These are phyloP conservation scores for Leccinum griseonigrum DNA, from an alignment of 1,284 basidiomycete genomes.

Conservation along the genomic window DNA sequence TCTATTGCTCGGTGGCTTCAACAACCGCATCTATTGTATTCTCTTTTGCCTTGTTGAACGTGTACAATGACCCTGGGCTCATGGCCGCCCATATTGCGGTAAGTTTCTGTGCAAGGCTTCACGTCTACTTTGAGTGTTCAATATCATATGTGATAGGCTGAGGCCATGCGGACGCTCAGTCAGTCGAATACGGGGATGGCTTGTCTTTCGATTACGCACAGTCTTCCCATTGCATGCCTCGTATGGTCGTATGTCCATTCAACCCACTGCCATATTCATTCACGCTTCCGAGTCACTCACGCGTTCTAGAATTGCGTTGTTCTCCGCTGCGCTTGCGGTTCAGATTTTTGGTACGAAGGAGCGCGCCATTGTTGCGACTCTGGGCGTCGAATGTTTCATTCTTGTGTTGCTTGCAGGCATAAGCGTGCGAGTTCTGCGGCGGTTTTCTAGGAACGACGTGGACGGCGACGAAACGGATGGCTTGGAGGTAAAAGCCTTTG, in stretches of 20 bases:
- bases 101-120: background rate
- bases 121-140: background rate
- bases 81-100: slow-evolving; percentile 7
- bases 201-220: slow-evolving; percentile 15
- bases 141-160: background rate
- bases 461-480: background rate
- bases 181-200: slow-evolving; percentile 12
- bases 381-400: slow-evolving; percentile 12
- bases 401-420: slow-evolving; percentile 2
- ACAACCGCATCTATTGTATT: slow-evolving; percentile 18
- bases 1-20: slow-evolving; percentile 15
- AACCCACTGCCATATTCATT: background rate
- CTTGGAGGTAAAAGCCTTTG: background rate
- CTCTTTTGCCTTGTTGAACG: slow-evolving; percentile 18
- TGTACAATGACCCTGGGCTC: slow-evolving; percentile 5
- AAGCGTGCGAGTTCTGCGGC: slow-evolving; percentile 1
- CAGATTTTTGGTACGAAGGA: slow-evolving; percentile 4
- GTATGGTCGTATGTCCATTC: slow-evolving; percentile 19
- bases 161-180: slow-evolving; percentile 6
- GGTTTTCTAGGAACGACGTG: slow-evolving; percentile 1
- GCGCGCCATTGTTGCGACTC: background rate
- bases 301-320: slow-evolving; percentile 12
- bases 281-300: background rate
- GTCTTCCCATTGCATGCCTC: slow-evolving; percentile 18
- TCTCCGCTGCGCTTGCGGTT: slow-evolving; percentile 7